Evolutionary conservation across 805 yeast genomes (phyloP).

Genomic region (Ogataea naganishii): DNA sequence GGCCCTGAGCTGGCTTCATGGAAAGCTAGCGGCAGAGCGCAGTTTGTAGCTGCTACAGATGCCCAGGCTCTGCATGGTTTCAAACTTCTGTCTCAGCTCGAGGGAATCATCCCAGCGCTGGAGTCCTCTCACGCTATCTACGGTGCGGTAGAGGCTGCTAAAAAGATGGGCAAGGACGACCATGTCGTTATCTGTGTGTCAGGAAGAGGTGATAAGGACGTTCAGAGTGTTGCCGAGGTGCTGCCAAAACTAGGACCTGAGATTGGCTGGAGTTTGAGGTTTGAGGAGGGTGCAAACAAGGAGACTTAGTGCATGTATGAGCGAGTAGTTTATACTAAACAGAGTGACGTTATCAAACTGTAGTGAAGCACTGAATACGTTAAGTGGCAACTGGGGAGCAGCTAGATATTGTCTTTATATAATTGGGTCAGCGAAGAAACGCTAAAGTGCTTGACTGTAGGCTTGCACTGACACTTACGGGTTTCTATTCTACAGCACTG

Average conservation of each 20-base stretch:
- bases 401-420: no score
- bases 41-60: conserved; percentile 87
- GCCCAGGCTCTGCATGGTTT: conserved; percentile 93
- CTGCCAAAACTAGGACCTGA: conserved; percentile 83
- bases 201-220: conserved; percentile 99
- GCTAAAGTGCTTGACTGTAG: no score
- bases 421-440: no score
- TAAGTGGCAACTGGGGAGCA: no score
- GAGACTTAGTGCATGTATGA: conserved; percentile 1
- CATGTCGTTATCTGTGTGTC: conserved; percentile 83
- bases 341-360: no score
- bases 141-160: conserved; percentile 86
- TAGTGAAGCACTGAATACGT: no score
- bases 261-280: conserved; percentile 95
- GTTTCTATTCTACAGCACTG: no score
- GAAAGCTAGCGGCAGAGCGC: conserved; percentile 91
- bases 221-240: conserved; percentile 92
- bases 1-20: conserved; percentile 97
- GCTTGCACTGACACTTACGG: no score
- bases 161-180: conserved; percentile 70
- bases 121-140: conserved; percentile 95
- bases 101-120: conserved; percentile 97
- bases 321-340: no score
- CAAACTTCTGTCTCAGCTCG: conserved; percentile 79
- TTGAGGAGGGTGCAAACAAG: conserved; percentile 31